phyloP scores from a whole-genome alignment of 148 eudicot genomes.

The Diospyros lotus region DNA sequence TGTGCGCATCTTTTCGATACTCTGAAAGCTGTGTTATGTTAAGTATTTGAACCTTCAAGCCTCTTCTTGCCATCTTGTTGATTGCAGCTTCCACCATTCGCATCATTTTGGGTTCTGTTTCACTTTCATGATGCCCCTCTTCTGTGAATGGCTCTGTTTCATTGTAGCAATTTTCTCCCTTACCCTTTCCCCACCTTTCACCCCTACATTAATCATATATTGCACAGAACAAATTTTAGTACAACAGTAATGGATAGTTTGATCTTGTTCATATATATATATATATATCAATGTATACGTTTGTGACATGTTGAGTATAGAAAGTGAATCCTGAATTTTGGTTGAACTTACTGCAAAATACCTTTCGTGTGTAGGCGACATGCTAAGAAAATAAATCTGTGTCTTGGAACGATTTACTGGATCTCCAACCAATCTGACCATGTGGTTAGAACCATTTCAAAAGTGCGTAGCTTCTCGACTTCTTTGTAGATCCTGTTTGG shows the following conservation, averaged over 20 bases:
- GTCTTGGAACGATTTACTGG: neutral
- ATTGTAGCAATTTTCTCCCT: neutral
- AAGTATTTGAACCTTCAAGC: neutral
- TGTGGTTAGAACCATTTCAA: neutral
- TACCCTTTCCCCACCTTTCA: neutral
- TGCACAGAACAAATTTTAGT: no score
- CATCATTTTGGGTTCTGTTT: neutral
- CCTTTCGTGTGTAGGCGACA: neutral
- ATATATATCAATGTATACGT: neutral
- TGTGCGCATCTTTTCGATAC: slow-evolving; percentile 7
- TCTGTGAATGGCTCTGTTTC: neutral
- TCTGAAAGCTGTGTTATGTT: slow-evolving; percentile 8
- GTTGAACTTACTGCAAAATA: neutral
- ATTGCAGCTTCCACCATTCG: neutral
- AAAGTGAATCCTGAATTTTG: neutral
- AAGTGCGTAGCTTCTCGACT: neutral
- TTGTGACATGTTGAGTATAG: neutral
- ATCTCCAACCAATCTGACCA: slow-evolving; percentile 5
- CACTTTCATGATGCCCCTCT: neutral
- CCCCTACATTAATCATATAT: neutral
- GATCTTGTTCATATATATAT: no score
- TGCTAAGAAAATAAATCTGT: neutral
- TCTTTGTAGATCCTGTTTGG: neutral
- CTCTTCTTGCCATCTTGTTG: neutral
- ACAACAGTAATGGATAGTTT: no score